These are phyloP conservation scores for Moesziomyces globuligerus DNA, from an alignment of 1,284 basidiomycete species.

Conservation along the genomic window DNA sequence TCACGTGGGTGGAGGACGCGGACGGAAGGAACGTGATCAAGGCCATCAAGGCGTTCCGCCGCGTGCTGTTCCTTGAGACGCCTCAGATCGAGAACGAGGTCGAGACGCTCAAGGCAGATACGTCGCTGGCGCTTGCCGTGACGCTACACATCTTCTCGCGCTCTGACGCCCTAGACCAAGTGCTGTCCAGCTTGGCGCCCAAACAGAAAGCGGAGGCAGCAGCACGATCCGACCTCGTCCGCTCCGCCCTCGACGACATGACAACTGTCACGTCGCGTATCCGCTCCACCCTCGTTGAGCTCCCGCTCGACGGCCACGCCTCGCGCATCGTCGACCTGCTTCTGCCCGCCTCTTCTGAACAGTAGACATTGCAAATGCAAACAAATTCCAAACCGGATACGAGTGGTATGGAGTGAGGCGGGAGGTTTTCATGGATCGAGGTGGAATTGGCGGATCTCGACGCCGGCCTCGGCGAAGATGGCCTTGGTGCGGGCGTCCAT, in stretches of 20 bases:
- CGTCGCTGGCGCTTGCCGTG: slow-evolving; percentile 1
- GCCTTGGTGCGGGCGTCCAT: slow-evolving; percentile 70
- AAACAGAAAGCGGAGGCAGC: background rate
- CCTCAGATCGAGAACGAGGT: slow-evolving; percentile 11
- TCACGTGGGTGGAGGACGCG: background rate
- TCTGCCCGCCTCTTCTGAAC: background rate
- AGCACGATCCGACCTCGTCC: slow-evolving; percentile 4
- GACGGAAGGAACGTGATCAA: background rate
- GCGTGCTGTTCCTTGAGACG: slow-evolving; percentile 11
- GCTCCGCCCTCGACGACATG: background rate
- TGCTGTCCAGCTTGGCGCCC: background rate
- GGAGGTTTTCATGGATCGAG: slow-evolving; percentile 18
- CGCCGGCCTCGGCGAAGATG: slow-evolving; percentile 68
- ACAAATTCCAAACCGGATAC: background rate
- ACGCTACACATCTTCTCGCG: slow-evolving; percentile 17
- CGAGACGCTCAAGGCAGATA: background rate
- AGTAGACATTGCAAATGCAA: background rate
- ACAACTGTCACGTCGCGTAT: background rate
- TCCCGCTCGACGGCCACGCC: background rate
- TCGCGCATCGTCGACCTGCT: background rate
- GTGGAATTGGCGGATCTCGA: slow-evolving; percentile 64
- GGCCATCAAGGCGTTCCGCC: slow-evolving; percentile 16
- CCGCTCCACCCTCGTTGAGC: background rate
- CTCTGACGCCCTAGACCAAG: background rate
- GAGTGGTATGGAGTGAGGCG: background rate